Evolutionary conservation across 2,329 filamentous ascomycete species (phyloP).

Genomic region (Diaporthe aspalathi): DNA sequence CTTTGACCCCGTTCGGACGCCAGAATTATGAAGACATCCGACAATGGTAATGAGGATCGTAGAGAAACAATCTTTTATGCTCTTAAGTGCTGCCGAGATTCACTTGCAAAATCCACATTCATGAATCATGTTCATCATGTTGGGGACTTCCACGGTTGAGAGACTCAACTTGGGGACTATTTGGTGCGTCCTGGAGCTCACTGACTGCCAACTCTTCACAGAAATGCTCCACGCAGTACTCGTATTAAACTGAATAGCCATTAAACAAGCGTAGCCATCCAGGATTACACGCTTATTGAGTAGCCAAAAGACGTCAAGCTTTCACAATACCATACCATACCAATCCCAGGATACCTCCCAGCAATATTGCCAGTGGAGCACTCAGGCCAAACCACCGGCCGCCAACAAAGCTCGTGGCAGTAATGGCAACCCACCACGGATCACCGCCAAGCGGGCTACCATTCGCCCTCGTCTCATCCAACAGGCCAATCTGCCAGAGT

Average conservation of each 20-base stretch:
- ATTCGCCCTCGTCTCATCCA: conserved; percentile 59
- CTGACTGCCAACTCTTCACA: too few relatives aligned
- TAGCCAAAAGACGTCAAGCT: background rate
- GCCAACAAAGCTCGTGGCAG: conserved; percentile 58
- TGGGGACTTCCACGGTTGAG: too few relatives aligned
- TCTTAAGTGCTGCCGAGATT: too few relatives aligned
- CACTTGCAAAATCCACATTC: too few relatives aligned
- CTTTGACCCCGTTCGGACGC: background rate
- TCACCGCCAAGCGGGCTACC: conserved; percentile 67
- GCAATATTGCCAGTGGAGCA: conserved; percentile 48
- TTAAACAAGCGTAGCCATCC: background rate
- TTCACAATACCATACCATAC: background rate
- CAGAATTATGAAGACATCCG: background rate
- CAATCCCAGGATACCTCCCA: background rate
- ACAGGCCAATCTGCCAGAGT: conserved; percentile 70
- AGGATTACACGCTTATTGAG: too few relatives aligned
- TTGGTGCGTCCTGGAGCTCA: too few relatives aligned
- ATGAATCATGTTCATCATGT: too few relatives aligned
- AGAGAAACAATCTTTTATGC: too few relatives aligned
- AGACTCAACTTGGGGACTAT: too few relatives aligned
- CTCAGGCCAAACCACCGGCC: conserved; percentile 60
- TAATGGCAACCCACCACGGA: conserved; percentile 73
- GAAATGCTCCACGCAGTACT: too few relatives aligned
- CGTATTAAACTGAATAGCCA: too few relatives aligned
- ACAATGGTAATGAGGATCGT: background rate